A percentile compares a stretch with the other conserved stretches of the same genome.
Conservation (phyloP, 148 eudicot genomes). For the Dianthus caryophyllus region DNA sequence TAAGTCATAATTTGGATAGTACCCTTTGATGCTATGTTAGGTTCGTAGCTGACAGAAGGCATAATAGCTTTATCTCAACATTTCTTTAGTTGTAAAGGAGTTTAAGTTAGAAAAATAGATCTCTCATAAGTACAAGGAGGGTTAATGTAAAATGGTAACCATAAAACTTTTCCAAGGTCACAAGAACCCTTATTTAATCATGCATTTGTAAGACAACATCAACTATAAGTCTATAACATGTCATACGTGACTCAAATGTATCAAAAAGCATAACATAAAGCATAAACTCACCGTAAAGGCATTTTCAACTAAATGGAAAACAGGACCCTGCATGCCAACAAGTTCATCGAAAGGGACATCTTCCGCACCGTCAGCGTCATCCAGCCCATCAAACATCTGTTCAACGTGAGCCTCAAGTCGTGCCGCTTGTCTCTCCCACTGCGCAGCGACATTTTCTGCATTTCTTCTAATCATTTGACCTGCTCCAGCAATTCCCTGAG, state of each 20-base stretch:
- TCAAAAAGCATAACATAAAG: not conserved
- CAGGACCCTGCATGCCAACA: slow-evolving; percentile 99
- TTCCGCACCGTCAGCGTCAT: slow-evolving; percentile 98
- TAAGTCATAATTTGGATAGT: not conserved
- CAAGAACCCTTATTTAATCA: not conserved
- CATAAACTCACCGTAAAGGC: slow-evolving; percentile 72
- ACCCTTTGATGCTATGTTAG: not conserved
- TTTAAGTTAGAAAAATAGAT: not conserved
- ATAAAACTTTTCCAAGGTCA: not conserved
- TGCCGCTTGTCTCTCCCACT: slow-evolving; percentile 99
- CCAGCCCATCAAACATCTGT: slow-evolving; percentile 97
- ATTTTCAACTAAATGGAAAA: slow-evolving; percentile 92
- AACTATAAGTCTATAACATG: too few relatives aligned
- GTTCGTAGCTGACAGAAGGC: not conserved
- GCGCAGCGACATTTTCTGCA: slow-evolving; percentile 95
- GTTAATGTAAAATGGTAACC: not conserved
- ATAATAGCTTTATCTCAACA: not conserved
- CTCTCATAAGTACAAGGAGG: not conserved
- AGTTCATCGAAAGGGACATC: slow-evolving; percentile 98
- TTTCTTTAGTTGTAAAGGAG: not conserved
- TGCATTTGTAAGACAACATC: too few relatives aligned
- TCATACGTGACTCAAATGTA: too few relatives aligned
- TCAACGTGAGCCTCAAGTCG: slow-evolving; percentile 98
- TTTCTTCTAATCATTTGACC: slow-evolving; percentile 80
- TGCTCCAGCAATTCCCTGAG: slow-evolving; percentile 86